A percentile compares a stretch with the other conserved stretches of the same genome.
Conservation (phyloP, 2,329 filamentous ascomycete genomes). For the Paecilomyces sp. region DNA sequence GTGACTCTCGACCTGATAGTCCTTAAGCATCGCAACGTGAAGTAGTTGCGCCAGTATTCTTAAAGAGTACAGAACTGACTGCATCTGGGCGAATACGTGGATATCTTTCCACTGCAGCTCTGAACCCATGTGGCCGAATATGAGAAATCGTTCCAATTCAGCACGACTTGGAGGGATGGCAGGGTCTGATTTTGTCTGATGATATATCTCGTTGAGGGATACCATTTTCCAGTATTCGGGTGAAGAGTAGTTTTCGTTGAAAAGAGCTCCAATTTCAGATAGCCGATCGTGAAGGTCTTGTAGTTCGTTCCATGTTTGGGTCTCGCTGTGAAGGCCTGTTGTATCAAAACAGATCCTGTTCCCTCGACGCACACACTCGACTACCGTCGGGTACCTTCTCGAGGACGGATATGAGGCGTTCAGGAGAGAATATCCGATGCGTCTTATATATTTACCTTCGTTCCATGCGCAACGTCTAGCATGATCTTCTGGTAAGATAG, state of each 20-base stretch:
- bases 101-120: constrained; percentile 49
- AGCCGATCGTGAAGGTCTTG: constrained; percentile 15
- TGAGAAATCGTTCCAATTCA: constrained; percentile 21
- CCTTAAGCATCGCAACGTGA: constrained; percentile 6
- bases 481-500: constrained; percentile 54
- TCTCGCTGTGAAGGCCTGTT: constrained; percentile 15
- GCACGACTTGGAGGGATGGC: constrained; percentile 9
- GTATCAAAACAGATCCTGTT: constrained; percentile 23
- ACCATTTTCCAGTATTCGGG: constrained; percentile 27
- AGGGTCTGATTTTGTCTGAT: constrained; percentile 5
- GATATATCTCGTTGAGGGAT: constrained; percentile 23
- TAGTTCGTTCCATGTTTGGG: constrained; percentile 12
- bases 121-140: constrained; percentile 21
- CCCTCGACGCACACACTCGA: constrained; percentile 32
- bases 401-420: constrained; percentile 25
- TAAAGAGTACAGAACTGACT: constrained; percentile 56
- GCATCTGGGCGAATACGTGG: constrained; percentile 56
- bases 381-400: constrained; percentile 13
- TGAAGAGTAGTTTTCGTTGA: constrained; percentile 5
- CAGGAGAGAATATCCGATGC: constrained; percentile 50
- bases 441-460: constrained; percentile 43
- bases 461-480: constrained; percentile 52
- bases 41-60: constrained; percentile 52
- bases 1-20: constrained; percentile 1
- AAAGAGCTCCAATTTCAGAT: constrained; percentile 8